Evolutionary conservation across 345 rosid genomes (phyloP).

Genomic region (Hypericum perforatum): DNA sequence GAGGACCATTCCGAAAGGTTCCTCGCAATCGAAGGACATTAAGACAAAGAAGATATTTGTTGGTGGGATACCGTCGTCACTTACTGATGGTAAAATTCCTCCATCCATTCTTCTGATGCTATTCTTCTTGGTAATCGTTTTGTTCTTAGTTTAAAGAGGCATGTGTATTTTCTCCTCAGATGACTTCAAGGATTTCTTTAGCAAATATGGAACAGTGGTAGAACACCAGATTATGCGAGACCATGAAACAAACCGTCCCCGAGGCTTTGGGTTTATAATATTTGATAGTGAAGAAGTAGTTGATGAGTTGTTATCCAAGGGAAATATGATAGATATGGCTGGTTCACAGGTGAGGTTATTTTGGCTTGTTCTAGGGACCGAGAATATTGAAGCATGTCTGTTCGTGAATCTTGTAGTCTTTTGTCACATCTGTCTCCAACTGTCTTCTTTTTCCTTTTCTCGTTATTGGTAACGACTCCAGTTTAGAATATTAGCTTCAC

Average conservation of each 20-base stretch:
- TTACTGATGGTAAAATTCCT: conserved; percentile 58
- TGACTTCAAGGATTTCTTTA: conserved; percentile 70
- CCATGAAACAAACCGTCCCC: conserved; percentile 79
- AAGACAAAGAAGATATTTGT: conserved; percentile 88
- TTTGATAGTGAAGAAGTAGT: conserved; percentile 80
- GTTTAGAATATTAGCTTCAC: conserved; percentile 2
- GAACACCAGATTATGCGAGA: conserved; percentile 89
- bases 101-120: neutral
- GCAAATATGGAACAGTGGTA: conserved; percentile 56
- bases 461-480: neutral
- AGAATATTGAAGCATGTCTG: conserved; percentile 14
- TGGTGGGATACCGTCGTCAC: conserved; percentile 76
- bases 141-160: neutral
- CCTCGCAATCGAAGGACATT: conserved; percentile 56
- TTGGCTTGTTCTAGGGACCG: conserved; percentile 15
- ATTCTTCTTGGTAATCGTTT: neutral
- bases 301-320: conserved; percentile 65
- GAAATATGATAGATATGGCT: conserved; percentile 92
- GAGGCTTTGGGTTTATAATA: conserved; percentile 89
- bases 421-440: neutral
- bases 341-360: conserved; percentile 78
- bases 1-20: conserved; percentile 85
- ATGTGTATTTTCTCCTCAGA: conserved; percentile 33
- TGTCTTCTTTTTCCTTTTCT: neutral
- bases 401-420: neutral